phyloP scores from a whole-genome alignment of 208 protist genomes.

The Trypanosoma brucei region DNA sequence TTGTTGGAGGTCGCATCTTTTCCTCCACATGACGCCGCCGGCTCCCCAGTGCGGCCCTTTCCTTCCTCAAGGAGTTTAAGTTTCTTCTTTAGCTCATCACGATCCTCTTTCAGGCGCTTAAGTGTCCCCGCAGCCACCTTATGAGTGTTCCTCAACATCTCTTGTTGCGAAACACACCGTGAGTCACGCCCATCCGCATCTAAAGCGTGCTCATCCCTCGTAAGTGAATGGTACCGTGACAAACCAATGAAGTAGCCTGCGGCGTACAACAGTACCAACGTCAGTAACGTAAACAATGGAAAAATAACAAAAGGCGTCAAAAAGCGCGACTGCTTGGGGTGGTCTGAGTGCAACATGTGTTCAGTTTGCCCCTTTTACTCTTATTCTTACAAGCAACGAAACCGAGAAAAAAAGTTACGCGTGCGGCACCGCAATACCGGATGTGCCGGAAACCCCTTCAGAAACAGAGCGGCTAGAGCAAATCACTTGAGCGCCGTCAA shows the following conservation, averaged over 20 bases:
- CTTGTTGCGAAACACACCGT: background rate
- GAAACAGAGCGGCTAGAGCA: too few species aligned
- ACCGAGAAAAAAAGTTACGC: too few species aligned
- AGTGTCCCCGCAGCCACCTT: background rate
- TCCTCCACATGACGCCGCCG: constrained; percentile 1
- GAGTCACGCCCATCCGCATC: too few species aligned
- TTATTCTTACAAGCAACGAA: too few species aligned
- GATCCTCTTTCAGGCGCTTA: background rate
- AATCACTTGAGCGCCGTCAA: too few species aligned
- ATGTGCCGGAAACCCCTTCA: too few species aligned
- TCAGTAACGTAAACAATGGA: background rate
- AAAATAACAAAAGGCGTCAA: constrained; percentile 1
- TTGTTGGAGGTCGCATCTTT: background rate
- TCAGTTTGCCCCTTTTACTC: too few species aligned
- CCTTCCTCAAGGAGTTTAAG: constrained; percentile 1
- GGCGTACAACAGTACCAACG: background rate
- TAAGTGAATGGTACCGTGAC: background rate
- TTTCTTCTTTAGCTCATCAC: constrained; percentile 1
- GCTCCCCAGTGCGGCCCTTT: constrained; percentile 1
- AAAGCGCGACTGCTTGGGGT: constrained; percentile 8
- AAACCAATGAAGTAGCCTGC: background rate
- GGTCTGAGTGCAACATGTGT: too few species aligned
- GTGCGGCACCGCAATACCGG: too few species aligned
- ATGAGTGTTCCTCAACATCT: constrained; percentile 5
- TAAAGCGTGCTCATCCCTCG: background rate